Percentiles rank a stretch among this genome's conserved stretches.
phyloP scores from a whole-genome alignment of 345 rosid species.

The Salix koriyanagi region DNA sequence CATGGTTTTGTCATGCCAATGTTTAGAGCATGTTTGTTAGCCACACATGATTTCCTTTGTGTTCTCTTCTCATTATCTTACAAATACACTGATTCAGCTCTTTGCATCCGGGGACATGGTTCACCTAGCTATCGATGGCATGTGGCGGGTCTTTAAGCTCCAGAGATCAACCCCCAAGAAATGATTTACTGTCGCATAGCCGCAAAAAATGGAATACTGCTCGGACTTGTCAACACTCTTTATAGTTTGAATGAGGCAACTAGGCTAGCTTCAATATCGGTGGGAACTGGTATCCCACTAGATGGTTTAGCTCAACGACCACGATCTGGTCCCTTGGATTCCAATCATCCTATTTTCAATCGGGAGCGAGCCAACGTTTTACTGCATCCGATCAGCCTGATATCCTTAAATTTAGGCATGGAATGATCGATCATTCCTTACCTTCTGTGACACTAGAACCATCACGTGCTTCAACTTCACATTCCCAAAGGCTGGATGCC shows the following conservation, averaged over 20 bases:
- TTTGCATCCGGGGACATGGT: constrained; percentile 89
- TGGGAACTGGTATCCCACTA: constrained; percentile 48
- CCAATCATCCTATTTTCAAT: constrained; percentile 51
- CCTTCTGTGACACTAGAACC: constrained; percentile 22
- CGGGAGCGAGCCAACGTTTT: constrained; percentile 54
- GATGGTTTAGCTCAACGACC: constrained; percentile 61
- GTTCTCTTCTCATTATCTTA: not conserved
- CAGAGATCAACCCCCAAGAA: constrained; percentile 87
- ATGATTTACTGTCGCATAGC: constrained; percentile 93
- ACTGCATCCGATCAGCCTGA: constrained; percentile 61
- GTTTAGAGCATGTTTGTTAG: not conserved
- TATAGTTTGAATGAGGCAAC: constrained; percentile 96
- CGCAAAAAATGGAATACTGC: constrained; percentile 84
- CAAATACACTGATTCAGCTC: constrained; percentile 26
- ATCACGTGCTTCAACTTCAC: constrained; percentile 42
- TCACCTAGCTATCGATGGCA: constrained; percentile 98
- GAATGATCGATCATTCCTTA: constrained; percentile 41
- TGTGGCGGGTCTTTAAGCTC: constrained; percentile 99
- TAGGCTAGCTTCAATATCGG: constrained; percentile 64
- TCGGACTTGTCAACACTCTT: constrained; percentile 86
- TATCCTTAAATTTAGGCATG: constrained; percentile 52
- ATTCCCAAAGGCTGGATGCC: constrained; percentile 63
- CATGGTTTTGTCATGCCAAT: not conserved
- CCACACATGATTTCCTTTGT: not conserved
- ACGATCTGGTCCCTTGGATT: constrained; percentile 74